phyloP scores from a whole-genome alignment of 805 yeast species.

The Candida fluviatilis region DNA sequence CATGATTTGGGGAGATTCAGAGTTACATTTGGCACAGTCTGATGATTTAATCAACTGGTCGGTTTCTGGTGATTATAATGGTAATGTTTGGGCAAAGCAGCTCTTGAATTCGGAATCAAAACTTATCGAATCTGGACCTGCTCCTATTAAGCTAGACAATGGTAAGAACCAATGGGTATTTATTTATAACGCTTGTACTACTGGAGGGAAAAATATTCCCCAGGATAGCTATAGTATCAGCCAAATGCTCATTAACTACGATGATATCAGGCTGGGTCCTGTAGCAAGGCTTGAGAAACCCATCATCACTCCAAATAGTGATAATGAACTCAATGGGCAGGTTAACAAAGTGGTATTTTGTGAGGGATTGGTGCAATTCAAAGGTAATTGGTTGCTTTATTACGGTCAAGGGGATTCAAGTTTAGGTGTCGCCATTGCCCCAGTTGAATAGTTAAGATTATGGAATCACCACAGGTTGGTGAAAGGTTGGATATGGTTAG shows the following conservation, averaged over 20 bases:
- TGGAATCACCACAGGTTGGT: too few relatives aligned
- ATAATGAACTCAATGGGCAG: conserved; percentile 35
- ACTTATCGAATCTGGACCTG: conserved; percentile 40
- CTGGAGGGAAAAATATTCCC: conserved; percentile 28
- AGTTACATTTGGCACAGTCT: conserved; percentile 33
- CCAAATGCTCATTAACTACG: conserved; percentile 40
- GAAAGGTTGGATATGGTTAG: too few relatives aligned
- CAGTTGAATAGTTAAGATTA: conserved; percentile 7
- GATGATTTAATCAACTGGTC: conserved; percentile 33
- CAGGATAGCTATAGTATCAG: conserved; percentile 31
- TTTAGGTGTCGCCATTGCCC: conserved; percentile 38
- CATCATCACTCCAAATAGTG: conserved; percentile 27
- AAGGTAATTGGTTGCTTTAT: conserved; percentile 38
- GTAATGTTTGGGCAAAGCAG: conserved; percentile 23
- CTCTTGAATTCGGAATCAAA: conserved; percentile 28
- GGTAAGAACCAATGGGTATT: conserved; percentile 31
- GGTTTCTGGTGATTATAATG: conserved; percentile 14
- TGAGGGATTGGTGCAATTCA: conserved; percentile 40
- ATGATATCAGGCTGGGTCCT: conserved; percentile 30
- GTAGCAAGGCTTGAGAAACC: conserved; percentile 36
- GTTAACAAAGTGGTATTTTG: conserved; percentile 40
- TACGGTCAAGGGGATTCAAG: conserved; percentile 42
- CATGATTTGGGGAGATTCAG: conserved; percentile 43
- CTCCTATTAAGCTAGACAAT: conserved; percentile 33
- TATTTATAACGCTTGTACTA: conserved; percentile 36